These are phyloP conservation scores for Saturnispora zaruensis DNA, from an alignment of 805 yeast genomes.

Conservation along the genomic window DNA sequence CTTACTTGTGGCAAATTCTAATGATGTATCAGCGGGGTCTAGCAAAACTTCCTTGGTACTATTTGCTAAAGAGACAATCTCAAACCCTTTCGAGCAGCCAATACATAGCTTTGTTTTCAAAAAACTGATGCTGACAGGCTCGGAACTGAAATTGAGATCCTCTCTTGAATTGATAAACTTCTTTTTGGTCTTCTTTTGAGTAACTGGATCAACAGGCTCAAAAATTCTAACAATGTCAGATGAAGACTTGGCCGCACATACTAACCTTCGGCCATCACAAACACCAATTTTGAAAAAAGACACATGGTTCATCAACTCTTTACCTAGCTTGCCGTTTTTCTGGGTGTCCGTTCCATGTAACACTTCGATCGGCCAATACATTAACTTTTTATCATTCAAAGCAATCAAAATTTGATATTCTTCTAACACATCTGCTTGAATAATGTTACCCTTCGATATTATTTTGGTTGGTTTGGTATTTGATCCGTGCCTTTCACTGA, in stretches of 20 bases:
- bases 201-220: conserved; percentile 78
- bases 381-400: conserved; percentile 71
- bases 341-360: conserved; percentile 38
- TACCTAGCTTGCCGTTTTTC: conserved; percentile 55
- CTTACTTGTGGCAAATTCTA: conserved; percentile 82
- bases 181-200: conserved; percentile 54
- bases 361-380: conserved; percentile 71
- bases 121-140: conserved; percentile 86
- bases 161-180: conserved; percentile 57
- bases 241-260: conserved; percentile 83
- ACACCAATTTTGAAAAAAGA: conserved; percentile 88
- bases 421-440: conserved; percentile 85
- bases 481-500: conserved; percentile 52
- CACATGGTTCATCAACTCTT: conserved; percentile 79
- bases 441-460: conserved; percentile 64
- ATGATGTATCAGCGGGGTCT: conserved; percentile 97
- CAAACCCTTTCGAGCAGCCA: conserved; percentile 95
- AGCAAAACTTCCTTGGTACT: conserved; percentile 80
- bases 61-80: conserved; percentile 78
- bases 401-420: conserved; percentile 80
- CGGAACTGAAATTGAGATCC: conserved; percentile 77
- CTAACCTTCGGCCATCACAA: conserved; percentile 79
- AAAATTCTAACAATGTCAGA: conserved; percentile 72
- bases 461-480: conserved; percentile 67
- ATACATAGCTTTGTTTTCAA: conserved; percentile 82